Evolutionary conservation across 495 filamentous ascomycete species (phyloP).

Genomic region (Cercophora scortea): DNA sequence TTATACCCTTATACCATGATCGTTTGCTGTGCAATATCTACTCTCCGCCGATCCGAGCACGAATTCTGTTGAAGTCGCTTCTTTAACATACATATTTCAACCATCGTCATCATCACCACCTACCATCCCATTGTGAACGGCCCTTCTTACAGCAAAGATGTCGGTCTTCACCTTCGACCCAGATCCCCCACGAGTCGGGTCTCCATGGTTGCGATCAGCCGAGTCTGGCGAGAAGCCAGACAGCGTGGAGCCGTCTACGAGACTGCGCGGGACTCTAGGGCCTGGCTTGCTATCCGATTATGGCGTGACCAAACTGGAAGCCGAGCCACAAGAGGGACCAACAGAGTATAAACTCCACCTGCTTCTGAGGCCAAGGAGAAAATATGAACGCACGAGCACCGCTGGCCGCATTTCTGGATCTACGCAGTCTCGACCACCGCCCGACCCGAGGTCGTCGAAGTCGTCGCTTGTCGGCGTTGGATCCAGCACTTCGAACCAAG

Average conservation of each 20-base stretch:
- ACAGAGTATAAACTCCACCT: conserved; percentile 96
- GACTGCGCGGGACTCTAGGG: too few species aligned
- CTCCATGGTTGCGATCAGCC: conserved; percentile 67
- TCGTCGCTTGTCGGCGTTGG: conserved; percentile 15
- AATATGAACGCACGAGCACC: conserved; percentile 54
- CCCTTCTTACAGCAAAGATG: conserved; percentile 42
- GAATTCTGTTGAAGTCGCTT: not conserved
- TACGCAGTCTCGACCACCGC: conserved; percentile 51
- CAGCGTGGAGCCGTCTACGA: conserved; percentile 14
- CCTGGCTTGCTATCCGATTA: conserved; percentile 57
- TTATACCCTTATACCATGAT: conserved; percentile 21
- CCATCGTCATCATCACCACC: not conserved
- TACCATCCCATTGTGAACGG: not conserved
- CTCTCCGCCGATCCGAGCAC: not conserved
- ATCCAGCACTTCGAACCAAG: conserved; percentile 42
- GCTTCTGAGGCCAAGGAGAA: conserved; percentile 70
- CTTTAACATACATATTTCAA: too few species aligned
- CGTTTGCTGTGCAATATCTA: conserved; percentile 11
- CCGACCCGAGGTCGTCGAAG: conserved; percentile 49
- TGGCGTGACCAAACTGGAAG: conserved; percentile 67
- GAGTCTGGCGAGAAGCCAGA: conserved; percentile 28
- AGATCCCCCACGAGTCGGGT: conserved; percentile 77
- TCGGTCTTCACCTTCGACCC: conserved; percentile 94
- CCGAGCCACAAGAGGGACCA: conserved; percentile 89
- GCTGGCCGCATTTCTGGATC: conserved; percentile 33